Conservation (phyloP, 78 protist genomes). For the Polysphondylium violaceum region DNA sequence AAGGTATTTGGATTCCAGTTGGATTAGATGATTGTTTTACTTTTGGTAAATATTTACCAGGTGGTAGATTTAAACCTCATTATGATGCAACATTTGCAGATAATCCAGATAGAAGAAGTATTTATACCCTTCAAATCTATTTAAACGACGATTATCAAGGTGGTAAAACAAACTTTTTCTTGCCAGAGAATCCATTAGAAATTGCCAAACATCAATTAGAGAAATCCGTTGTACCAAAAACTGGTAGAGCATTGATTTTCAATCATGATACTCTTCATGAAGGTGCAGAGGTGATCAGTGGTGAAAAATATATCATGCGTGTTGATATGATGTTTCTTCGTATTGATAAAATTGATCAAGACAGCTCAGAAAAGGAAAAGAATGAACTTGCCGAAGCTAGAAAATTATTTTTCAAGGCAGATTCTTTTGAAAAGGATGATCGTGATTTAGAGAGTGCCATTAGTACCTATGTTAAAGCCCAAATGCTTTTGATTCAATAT, state of each 20-base stretch:
- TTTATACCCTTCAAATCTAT: conserved; percentile 63
- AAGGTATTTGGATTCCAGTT: conserved; percentile 72
- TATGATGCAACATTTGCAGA: conserved; percentile 54
- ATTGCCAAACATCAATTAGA: conserved; percentile 17
- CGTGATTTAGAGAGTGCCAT: conserved; percentile 36
- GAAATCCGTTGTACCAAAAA: conserved; percentile 29
- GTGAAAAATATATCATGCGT: conserved; percentile 60
- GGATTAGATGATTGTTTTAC: conserved; percentile 72
- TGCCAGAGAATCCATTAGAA: conserved; percentile 31
- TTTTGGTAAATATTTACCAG: conserved; percentile 65
- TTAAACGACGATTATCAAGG: conserved; percentile 62
- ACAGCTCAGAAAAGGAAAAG: not conserved
- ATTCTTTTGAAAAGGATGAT: conserved; percentile 47
- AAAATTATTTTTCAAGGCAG: conserved; percentile 37
- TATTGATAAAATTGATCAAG: conserved; percentile 17
- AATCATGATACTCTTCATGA: conserved; percentile 78
- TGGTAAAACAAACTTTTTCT: conserved; percentile 62
- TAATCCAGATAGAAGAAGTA: conserved; percentile 26
- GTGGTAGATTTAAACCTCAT: conserved; percentile 62
- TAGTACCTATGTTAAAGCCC: conserved; percentile 27
- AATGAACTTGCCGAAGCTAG: not conserved
- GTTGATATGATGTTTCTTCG: conserved; percentile 83
- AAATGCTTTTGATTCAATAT: conserved; percentile 20
- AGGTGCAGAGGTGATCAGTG: conserved; percentile 28
- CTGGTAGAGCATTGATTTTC: conserved; percentile 57